Percentiles rank a stretch among this genome's conserved stretches.
phyloP scores from a whole-genome alignment of 192 early-diverging fungal genomes.

The Pilaira anomala region DNA sequence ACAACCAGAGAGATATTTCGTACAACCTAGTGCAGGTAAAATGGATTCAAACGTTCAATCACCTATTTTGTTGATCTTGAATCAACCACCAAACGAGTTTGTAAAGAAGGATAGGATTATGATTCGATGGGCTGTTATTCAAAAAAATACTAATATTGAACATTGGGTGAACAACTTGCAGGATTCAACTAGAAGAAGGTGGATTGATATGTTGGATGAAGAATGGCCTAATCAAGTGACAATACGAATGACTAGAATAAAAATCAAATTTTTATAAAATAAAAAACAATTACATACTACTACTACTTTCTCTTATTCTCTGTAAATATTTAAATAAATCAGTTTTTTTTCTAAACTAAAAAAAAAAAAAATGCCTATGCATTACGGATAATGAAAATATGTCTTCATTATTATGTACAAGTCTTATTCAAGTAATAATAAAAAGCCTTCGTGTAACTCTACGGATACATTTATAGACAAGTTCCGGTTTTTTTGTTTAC shows the following conservation, averaged over 20 bases:
- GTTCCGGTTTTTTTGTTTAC: too few relatives aligned
- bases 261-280: constrained; percentile 28
- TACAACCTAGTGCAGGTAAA: constrained; percentile 33
- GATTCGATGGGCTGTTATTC: constrained; percentile 30
- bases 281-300: too few relatives aligned
- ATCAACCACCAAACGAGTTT: constrained; percentile 25
- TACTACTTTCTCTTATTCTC: too few relatives aligned
- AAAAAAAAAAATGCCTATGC: too few relatives aligned
- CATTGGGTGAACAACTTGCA: constrained; percentile 21
- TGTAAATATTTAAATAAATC: too few relatives aligned
- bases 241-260: constrained; percentile 27
- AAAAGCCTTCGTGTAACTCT: too few relatives aligned
- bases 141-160: constrained; percentile 24
- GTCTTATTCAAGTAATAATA: too few relatives aligned
- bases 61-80: constrained; percentile 28
- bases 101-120: constrained; percentile 32
- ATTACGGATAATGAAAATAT: too few relatives aligned
- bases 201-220: constrained; percentile 34
- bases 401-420: too few relatives aligned
- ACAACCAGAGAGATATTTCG: constrained; percentile 29
- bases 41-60: constrained; percentile 17
- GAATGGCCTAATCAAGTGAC: constrained; percentile 31
- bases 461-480: too few relatives aligned
- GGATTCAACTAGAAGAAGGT: constrained; percentile 22
- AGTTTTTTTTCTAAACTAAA: too few relatives aligned